Percentiles rank a stretch among this genome's conserved stretches.
Evolutionary conservation across 1,284 basidiomycete species (phyloP).

Genomic region (Heterobasidion irregulare): DNA sequence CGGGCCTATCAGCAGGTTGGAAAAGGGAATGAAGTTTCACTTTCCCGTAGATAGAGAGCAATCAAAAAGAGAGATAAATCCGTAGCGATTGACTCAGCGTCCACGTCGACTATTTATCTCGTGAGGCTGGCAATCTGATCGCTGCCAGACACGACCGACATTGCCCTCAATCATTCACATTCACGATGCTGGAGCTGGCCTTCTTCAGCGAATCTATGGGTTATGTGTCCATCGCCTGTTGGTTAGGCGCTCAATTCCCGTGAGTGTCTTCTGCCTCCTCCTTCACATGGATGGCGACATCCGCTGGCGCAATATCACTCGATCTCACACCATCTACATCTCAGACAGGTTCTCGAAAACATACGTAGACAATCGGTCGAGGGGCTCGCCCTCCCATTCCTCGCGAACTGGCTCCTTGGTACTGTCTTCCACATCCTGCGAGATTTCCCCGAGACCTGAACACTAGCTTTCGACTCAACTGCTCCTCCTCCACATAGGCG

Average conservation of each 20-base stretch:
- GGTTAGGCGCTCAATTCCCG: constrained; percentile 91
- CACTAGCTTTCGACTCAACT: constrained; percentile 29
- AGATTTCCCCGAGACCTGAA: constrained; percentile 23
- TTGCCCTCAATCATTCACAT: background rate
- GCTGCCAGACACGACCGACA: background rate
- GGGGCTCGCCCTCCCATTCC: constrained; percentile 83
- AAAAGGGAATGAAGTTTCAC: background rate
- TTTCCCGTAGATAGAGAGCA: background rate
- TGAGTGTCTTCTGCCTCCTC: constrained; percentile 34
- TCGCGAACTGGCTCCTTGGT: constrained; percentile 88
- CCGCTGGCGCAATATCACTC: constrained; percentile 3
- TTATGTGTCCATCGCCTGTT: constrained; percentile 75
- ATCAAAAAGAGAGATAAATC: too few relatives aligned
- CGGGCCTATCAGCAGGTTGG: too few relatives aligned
- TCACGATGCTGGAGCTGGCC: constrained; percentile 4
- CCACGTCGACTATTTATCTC: too few relatives aligned
- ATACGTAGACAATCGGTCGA: constrained; percentile 67
- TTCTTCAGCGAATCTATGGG: constrained; percentile 46
- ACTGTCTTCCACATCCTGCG: constrained; percentile 16
- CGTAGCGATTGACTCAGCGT: too few relatives aligned
- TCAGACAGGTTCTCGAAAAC: constrained; percentile 80
- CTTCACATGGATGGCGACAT: constrained; percentile 9
- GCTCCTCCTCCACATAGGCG: constrained; percentile 43
- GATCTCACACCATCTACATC: background rate
- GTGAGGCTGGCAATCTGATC: too few relatives aligned